phyloP scores from a whole-genome alignment of 2,329 filamentous ascomycete species.

The Curvularia verruculosa region DNA sequence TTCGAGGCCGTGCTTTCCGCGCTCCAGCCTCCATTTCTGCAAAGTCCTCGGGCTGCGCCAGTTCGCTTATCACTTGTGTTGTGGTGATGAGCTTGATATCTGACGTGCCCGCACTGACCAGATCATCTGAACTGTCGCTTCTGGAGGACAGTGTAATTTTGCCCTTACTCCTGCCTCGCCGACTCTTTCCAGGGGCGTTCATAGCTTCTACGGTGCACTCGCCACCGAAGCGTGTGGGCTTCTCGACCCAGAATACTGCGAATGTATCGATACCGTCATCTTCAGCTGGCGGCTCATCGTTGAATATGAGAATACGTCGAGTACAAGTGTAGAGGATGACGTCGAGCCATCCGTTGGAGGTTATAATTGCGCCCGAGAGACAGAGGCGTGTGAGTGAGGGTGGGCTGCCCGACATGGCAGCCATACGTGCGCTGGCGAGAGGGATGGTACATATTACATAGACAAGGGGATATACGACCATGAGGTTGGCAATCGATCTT shows the following conservation, averaged over 20 bases:
- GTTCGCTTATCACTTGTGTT: constrained; percentile 42
- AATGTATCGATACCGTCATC: constrained; percentile 48
- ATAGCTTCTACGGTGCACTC: constrained; percentile 52
- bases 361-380: constrained; percentile 62
- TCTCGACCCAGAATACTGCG: constrained; percentile 41
- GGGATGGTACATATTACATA: constrained; percentile 73
- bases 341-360: constrained; percentile 65
- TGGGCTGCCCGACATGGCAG: constrained; percentile 62
- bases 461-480: constrained; percentile 71
- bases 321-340: constrained; percentile 65
- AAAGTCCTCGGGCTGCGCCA: constrained; percentile 41
- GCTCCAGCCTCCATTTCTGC: constrained; percentile 41
- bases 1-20: constrained; percentile 31
- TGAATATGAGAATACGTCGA: constrained; percentile 60
- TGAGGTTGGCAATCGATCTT: constrained; percentile 59
- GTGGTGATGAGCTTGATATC: constrained; percentile 48
- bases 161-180: constrained; percentile 24
- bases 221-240: constrained; percentile 51
- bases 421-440: constrained; percentile 68
- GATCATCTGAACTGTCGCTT: constrained; percentile 36
- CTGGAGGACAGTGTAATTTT: constrained; percentile 24
- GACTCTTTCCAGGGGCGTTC: constrained; percentile 4
- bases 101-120: constrained; percentile 28
- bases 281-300: constrained; percentile 53
- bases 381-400: constrained; percentile 56